Evolutionary conservation across 208 protist species (phyloP).

Genomic region (Acanthamoeba healyi): DNA sequence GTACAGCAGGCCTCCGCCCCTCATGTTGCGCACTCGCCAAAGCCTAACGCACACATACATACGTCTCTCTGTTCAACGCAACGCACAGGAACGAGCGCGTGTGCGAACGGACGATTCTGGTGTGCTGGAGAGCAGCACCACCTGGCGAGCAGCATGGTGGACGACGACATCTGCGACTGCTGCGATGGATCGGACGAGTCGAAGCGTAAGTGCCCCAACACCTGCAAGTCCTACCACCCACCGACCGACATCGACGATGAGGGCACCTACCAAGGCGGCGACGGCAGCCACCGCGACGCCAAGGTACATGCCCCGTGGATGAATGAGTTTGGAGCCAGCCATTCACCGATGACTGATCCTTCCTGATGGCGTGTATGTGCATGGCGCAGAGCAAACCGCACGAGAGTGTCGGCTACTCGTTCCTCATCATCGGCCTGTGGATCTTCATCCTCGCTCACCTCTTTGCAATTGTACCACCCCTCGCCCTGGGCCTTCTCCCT

Average conservation of each 20-base stretch:
- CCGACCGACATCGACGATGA: neutral
- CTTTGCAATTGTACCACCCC: slow-evolving; percentile 26
- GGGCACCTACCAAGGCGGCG: too few relatives aligned
- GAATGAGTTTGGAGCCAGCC: neutral
- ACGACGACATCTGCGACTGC: slow-evolving; percentile 72
- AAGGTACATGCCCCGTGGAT: neutral
- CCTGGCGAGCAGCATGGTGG: slow-evolving; percentile 18
- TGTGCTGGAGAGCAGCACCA: neutral
- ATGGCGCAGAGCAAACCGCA: neutral
- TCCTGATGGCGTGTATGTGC: too few relatives aligned
- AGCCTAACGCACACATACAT: neutral
- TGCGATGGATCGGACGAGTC: slow-evolving; percentile 45
- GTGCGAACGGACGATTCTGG: slow-evolving; percentile 29
- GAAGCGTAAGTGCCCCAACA: neutral
- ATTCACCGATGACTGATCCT: neutral
- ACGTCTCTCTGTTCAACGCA: too few relatives aligned
- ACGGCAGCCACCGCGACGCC: too few relatives aligned
- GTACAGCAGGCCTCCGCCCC: neutral
- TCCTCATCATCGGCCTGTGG: slow-evolving; percentile 9
- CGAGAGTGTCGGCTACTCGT: neutral
- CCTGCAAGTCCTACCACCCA: neutral
- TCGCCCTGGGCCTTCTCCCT: neutral
- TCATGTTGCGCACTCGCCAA: too few relatives aligned
- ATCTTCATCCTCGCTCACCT: slow-evolving; percentile 10
- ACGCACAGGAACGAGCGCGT: slow-evolving; percentile 27